Evolutionary conservation across 108 stramenopile genomes (phyloP).

Genomic region (Hondaea fermentalgiana): DNA sequence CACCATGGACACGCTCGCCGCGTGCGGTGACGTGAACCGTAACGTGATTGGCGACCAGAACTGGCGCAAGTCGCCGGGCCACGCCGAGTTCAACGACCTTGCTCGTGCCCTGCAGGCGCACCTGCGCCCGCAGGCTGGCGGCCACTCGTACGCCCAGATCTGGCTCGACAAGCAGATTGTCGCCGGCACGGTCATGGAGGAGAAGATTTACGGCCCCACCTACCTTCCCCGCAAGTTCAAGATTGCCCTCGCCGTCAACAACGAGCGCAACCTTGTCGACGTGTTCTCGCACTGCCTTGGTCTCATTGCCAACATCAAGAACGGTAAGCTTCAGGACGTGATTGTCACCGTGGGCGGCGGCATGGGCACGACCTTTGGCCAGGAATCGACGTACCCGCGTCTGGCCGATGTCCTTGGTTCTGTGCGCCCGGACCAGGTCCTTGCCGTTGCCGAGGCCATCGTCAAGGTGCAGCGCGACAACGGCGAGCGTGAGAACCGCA

Average conservation of each 20-base stretch:
- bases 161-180: slow-evolving; percentile 59
- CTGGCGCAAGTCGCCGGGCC: slow-evolving; percentile 82
- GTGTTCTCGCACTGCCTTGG: slow-evolving; percentile 96
- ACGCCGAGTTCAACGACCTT: slow-evolving; percentile 60
- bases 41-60: slow-evolving; percentile 89
- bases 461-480: slow-evolving; percentile 90
- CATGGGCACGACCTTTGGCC: slow-evolving; percentile 93
- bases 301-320: slow-evolving; percentile 69
- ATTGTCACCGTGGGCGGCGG: slow-evolving; percentile 94
- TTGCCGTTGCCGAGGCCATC: slow-evolving; percentile 81
- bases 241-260: slow-evolving; percentile 86
- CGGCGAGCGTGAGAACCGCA: slow-evolving; percentile 90
- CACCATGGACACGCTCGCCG: slow-evolving; percentile 86
- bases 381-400: slow-evolving; percentile 91
- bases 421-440: slow-evolving; percentile 82
- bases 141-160: slow-evolving; percentile 16
- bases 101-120: slow-evolving; percentile 48
- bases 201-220: slow-evolving; percentile 88
- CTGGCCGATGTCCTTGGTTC: slow-evolving; percentile 90
- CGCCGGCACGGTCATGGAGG: slow-evolving; percentile 70
- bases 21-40: slow-evolving; percentile 91
- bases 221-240: slow-evolving; percentile 98
- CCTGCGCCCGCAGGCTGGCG: slow-evolving; percentile 48
- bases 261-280: slow-evolving; percentile 89
- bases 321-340: slow-evolving; percentile 65